These are phyloP conservation scores for Hypoxylon sp. DNA, from an alignment of 2,329 filamentous ascomycete genomes.

Conservation along the genomic window DNA sequence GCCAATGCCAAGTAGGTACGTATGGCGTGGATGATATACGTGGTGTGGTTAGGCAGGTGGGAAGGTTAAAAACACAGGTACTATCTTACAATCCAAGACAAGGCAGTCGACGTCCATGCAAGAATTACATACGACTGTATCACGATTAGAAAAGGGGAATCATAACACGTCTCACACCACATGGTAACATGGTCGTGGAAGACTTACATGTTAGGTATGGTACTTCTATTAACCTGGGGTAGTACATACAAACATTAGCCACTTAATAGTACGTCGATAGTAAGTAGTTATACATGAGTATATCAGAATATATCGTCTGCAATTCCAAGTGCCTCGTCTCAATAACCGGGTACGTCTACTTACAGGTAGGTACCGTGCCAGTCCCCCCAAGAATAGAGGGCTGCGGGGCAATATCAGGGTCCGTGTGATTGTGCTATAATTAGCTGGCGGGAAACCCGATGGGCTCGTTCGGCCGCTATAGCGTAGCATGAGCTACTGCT, in stretches of 20 bases:
- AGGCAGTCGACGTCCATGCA: slow-evolving; percentile 4
- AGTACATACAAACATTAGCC: too few relatives aligned
- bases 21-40: too few relatives aligned
- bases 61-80: too few relatives aligned
- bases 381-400: neutral
- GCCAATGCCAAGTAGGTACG: neutral
- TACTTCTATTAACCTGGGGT: too few relatives aligned
- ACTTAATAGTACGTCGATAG: neutral
- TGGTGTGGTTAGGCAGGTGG: too few relatives aligned
- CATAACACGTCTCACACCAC: slow-evolving; percentile 27
- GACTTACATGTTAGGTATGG: too few relatives aligned
- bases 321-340: too few relatives aligned
- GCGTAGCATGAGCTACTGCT: slow-evolving; percentile 23
- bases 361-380: neutral
- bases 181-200: slow-evolving; percentile 2
- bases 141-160: slow-evolving; percentile 18
- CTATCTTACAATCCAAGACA: too few relatives aligned
- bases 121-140: slow-evolving; percentile 16
- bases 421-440: slow-evolving; percentile 22
- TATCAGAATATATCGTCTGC: too few relatives aligned
- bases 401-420: slow-evolving; percentile 1
- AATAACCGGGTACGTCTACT: neutral
- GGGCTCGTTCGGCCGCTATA: slow-evolving; percentile 13
- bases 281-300: neutral
- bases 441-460: slow-evolving; percentile 13